These are phyloP conservation scores for Narthecium ossifragum DNA, from an alignment of 106 monocot species.

Conservation along the genomic window DNA sequence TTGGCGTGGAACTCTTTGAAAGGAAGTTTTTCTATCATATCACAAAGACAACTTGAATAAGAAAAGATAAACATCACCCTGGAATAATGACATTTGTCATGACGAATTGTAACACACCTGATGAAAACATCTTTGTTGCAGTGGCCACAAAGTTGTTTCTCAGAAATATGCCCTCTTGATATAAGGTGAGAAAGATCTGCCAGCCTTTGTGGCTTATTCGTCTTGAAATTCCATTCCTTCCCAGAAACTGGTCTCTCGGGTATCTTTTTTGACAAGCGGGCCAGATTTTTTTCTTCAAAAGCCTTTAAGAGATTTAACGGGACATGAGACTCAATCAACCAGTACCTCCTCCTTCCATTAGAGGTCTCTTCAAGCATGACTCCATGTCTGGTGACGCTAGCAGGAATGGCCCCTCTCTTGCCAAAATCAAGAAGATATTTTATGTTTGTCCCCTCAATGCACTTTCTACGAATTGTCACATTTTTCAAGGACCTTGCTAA, in stretches of 20 bases:
- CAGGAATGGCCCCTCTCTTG: constrained; percentile 63
- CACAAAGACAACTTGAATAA: too few relatives aligned
- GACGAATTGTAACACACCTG: constrained; percentile 77
- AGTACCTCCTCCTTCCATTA: constrained; percentile 66
- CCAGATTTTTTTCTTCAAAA: constrained; percentile 71
- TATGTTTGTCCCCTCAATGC: constrained; percentile 48
- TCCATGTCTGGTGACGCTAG: constrained; percentile 67
- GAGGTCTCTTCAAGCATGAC: constrained; percentile 61
- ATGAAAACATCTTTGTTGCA: constrained; percentile 57
- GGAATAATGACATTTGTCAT: too few relatives aligned
- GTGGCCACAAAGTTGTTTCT: constrained; percentile 47
- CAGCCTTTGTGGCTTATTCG: constrained; percentile 28
- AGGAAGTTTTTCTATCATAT: too few relatives aligned
- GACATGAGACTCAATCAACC: constrained; percentile 74
- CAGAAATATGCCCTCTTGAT: constrained; percentile 31
- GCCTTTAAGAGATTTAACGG: constrained; percentile 67
- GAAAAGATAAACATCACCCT: too few relatives aligned
- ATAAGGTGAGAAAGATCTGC: constrained; percentile 52
- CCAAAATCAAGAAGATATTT: constrained; percentile 96
- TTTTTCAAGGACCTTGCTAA: constrained; percentile 47
- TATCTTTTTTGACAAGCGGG: constrained; percentile 39
- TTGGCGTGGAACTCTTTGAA: too few relatives aligned
- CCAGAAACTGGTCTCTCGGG: constrained; percentile 20
- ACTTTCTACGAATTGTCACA: constrained; percentile 56
- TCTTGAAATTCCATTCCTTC: constrained; percentile 22